phyloP scores from a whole-genome alignment of 2,329 filamentous ascomycete species.

The Pseudogymnoascus sp. region DNA sequence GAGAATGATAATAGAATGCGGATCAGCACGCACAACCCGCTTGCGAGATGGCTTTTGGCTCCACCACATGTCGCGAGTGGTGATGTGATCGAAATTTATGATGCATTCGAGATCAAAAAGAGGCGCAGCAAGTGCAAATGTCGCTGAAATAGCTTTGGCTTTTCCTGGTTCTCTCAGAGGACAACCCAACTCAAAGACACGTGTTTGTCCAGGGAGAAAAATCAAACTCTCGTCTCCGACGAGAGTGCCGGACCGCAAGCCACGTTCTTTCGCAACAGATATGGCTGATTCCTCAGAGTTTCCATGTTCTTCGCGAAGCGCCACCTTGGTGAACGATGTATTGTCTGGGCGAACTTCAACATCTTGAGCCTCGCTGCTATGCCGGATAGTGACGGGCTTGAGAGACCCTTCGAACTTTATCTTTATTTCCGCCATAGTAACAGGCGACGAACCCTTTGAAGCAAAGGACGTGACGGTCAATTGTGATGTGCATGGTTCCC shows the following conservation, averaged over 20 bases:
- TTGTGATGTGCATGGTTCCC: conserved; percentile 51
- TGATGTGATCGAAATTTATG: conserved; percentile 42
- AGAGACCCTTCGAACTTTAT: conserved; percentile 51
- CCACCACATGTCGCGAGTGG: conserved; percentile 43
- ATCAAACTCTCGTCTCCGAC: conserved; percentile 55
- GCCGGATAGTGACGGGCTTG: conserved; percentile 43
- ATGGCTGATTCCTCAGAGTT: background rate
- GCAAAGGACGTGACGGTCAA: conserved; percentile 50
- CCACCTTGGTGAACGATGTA: conserved; percentile 8
- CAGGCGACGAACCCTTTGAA: conserved; percentile 41
- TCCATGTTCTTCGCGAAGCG: conserved; percentile 5
- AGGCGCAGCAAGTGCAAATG: conserved; percentile 54
- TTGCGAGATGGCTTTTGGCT: conserved; percentile 34
- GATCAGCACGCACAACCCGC: conserved; percentile 40
- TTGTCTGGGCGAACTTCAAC: conserved; percentile 15
- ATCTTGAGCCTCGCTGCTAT: conserved; percentile 18
- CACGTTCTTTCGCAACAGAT: background rate
- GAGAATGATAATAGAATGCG: conserved; percentile 59
- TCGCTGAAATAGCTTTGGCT: conserved; percentile 56
- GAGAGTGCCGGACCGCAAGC: conserved; percentile 26
- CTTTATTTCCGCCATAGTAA: conserved; percentile 44
- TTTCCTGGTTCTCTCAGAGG: conserved; percentile 77
- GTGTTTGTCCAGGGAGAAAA: conserved; percentile 57
- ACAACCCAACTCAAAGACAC: conserved; percentile 63
- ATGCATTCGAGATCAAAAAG: conserved; percentile 61